A percentile compares a stretch with the other conserved stretches of the same genome.
These are phyloP conservation scores for Phytophthora hybrid DNA, from an alignment of 352 stramenopile genomes.

Conservation along the genomic window DNA sequence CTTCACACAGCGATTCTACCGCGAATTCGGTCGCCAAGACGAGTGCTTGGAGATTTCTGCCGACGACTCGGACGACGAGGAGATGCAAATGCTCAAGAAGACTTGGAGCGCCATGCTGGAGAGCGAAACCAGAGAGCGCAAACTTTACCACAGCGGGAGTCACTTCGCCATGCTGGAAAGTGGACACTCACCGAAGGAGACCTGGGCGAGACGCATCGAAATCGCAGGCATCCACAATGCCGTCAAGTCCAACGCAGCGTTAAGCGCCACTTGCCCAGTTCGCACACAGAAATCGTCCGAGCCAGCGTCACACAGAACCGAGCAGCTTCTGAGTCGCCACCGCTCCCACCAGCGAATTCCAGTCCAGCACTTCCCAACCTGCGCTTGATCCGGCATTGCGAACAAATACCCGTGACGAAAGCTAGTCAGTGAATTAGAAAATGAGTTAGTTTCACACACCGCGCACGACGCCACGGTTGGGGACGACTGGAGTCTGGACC, in stretches of 20 bases:
- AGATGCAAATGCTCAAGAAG: slow-evolving; percentile 64
- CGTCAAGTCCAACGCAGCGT: slow-evolving; percentile 1
- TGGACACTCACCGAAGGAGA: slow-evolving; percentile 31
- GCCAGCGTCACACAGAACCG: slow-evolving; percentile 5
- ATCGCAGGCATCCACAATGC: slow-evolving; percentile 57
- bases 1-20: slow-evolving; percentile 48
- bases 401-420: slow-evolving; percentile 3
- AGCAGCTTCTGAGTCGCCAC: slow-evolving; percentile 24
- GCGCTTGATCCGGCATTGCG: slow-evolving; percentile 21
- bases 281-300: slow-evolving; percentile 14
- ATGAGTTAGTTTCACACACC: slow-evolving; percentile 10
- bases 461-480: neutral
- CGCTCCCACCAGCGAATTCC: slow-evolving; percentile 29
- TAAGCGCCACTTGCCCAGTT: slow-evolving; percentile 1
- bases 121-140: slow-evolving; percentile 56
- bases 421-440: slow-evolving; percentile 15
- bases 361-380: slow-evolving; percentile 16
- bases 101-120: slow-evolving; percentile 59
- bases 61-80: slow-evolving; percentile 58
- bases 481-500: neutral
- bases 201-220: slow-evolving; percentile 65
- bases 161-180: slow-evolving; percentile 52
- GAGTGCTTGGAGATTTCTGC: slow-evolving; percentile 23
- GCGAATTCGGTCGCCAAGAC: slow-evolving; percentile 42
- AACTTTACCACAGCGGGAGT: slow-evolving; percentile 49